Conservation (phyloP, 345 rosid species). For the Melaleuca quinquenervia region DNA sequence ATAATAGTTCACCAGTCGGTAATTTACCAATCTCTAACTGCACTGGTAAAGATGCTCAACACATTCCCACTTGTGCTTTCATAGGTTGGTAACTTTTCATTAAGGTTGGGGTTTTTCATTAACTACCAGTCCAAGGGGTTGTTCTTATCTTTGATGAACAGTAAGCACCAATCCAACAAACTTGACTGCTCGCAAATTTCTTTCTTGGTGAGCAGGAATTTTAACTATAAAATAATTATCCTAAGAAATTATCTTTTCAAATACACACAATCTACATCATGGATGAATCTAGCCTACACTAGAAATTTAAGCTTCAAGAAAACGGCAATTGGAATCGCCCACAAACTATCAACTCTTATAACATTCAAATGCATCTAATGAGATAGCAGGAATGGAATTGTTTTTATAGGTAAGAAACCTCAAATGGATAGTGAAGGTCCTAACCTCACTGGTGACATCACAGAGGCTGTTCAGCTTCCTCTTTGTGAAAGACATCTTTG, state of each 20-base stretch:
- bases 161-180: background rate
- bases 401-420: background rate
- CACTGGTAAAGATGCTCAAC: background rate
- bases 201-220: background rate
- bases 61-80: background rate
- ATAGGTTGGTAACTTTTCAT: background rate
- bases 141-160: background rate
- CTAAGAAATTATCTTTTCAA: background rate
- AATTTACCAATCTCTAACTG: background rate
- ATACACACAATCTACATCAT: background rate
- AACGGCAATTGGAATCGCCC: background rate
- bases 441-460: background rate
- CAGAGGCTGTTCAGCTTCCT: conserved; percentile 3
- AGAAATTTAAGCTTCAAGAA: background rate
- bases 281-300: background rate
- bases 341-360: background rate
- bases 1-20: background rate
- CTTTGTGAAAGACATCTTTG: background rate
- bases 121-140: background rate
- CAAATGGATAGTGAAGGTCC: background rate
- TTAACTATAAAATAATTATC: background rate
- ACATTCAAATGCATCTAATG: background rate
- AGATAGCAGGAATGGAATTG: background rate
- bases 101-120: background rate
- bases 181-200: background rate